These are phyloP conservation scores for Fonsecaea monophora DNA, from an alignment of 2,329 filamentous ascomycete species.

Conservation along the genomic window DNA sequence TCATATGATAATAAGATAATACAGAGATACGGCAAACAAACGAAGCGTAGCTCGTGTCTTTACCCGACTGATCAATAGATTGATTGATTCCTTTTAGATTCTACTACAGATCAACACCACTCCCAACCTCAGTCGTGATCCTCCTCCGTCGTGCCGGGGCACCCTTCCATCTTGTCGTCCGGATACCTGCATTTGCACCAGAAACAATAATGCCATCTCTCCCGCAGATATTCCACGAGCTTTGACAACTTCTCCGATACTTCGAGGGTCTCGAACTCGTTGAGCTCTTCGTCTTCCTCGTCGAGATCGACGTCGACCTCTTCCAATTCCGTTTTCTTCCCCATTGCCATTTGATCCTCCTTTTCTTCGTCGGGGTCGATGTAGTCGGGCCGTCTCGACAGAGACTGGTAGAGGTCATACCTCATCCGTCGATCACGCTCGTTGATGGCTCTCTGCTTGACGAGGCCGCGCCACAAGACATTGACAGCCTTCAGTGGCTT, in stretches of 20 bases:
- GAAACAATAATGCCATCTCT: constrained; percentile 83
- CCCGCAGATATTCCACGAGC: constrained; percentile 73
- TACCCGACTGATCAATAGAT: no score
- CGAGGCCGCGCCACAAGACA: constrained; percentile 78
- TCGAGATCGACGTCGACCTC: constrained; percentile 71
- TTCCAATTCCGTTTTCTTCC: constrained; percentile 50
- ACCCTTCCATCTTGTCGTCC: constrained; percentile 77
- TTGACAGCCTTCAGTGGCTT: constrained; percentile 72
- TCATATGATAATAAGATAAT: background rate
- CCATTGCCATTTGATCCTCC: constrained; percentile 72
- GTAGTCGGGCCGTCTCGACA: constrained; percentile 68
- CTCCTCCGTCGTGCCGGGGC: constrained; percentile 85
- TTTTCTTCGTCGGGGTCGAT: constrained; percentile 72
- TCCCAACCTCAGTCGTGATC: constrained; percentile 67
- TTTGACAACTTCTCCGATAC: constrained; percentile 69
- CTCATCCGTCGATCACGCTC: constrained; percentile 72
- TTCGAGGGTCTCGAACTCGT: constrained; percentile 76
- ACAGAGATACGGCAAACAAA: background rate
- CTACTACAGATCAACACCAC: no score
- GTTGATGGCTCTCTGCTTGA: constrained; percentile 71
- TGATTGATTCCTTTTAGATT: no score
- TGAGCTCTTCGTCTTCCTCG: constrained; percentile 79
- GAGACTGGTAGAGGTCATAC: constrained; percentile 69
- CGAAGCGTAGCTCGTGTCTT: no score
- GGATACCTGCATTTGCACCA: constrained; percentile 91